Percentiles rank a stretch among this genome's conserved stretches.
Conservation (phyloP, 768 basidiomycete genomes). For the Suillus brevipes region DNA sequence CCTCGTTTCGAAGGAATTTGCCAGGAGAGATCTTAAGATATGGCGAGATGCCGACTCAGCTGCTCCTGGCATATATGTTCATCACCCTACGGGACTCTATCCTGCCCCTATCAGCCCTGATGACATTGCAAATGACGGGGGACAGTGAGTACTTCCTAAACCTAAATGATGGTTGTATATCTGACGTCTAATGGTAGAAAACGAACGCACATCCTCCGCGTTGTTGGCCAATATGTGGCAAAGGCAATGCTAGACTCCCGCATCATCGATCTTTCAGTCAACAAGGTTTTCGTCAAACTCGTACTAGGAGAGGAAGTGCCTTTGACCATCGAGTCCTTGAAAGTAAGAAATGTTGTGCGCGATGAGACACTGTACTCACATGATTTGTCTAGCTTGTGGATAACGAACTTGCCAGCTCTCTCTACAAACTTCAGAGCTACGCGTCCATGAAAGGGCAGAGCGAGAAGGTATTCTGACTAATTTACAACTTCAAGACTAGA, state of each 20-base stretch:
- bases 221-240: slow-evolving; percentile 94
- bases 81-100: slow-evolving; percentile 83
- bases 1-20: slow-evolving; percentile 95
- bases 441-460: slow-evolving; percentile 46
- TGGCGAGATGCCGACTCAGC: slow-evolving; percentile 85
- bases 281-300: slow-evolving; percentile 91
- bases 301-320: slow-evolving; percentile 87
- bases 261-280: slow-evolving; percentile 94
- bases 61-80: slow-evolving; percentile 68
- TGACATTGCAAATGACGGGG: slow-evolving; percentile 70
- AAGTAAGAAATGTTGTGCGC: slow-evolving; percentile 46
- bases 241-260: slow-evolving; percentile 97
- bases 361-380: slow-evolving; percentile 10
- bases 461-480: slow-evolving; percentile 52
- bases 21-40: slow-evolving; percentile 80
- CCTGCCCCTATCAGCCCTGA: slow-evolving; percentile 78
- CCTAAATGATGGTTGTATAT: slow-evolving; percentile 4
- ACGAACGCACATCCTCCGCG: slow-evolving; percentile 80
- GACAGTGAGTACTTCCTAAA: slow-evolving; percentile 53
- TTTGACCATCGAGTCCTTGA: slow-evolving; percentile 78
- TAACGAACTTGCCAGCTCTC: slow-evolving; percentile 78
- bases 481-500: not conserved
- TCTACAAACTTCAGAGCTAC: slow-evolving; percentile 75
- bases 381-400: slow-evolving; percentile 68
- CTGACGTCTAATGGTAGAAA: slow-evolving; percentile 49